Conservation (phyloP, 2,329 filamentous ascomycete species). For the Daldinia sp. region DNA sequence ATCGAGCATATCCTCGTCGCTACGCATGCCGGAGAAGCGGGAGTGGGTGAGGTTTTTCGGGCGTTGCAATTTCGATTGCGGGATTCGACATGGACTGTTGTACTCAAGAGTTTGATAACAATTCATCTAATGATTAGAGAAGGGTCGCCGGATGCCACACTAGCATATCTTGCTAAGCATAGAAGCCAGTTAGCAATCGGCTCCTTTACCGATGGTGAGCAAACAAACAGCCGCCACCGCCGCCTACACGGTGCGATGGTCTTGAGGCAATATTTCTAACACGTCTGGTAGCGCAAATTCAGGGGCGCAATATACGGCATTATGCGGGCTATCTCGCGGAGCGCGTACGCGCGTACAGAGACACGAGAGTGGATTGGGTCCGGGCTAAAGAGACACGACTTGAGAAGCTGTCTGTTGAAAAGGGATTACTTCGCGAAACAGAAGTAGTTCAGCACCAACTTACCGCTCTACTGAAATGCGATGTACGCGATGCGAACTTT, state of each 20-base stretch:
- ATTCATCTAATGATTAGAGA: constrained; percentile 98
- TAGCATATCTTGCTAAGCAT: constrained; percentile 83
- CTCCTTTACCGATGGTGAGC: constrained; percentile 88
- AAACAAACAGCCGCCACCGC: neutral
- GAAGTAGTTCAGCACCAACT: constrained; percentile 91
- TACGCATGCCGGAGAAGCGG: constrained; percentile 92
- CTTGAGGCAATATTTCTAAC: constrained; percentile 35
- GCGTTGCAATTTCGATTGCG: constrained; percentile 86
- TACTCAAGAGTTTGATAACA: constrained; percentile 96
- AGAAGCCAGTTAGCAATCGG: constrained; percentile 86
- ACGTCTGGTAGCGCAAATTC: constrained; percentile 77
- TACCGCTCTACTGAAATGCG: constrained; percentile 83
- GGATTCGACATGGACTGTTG: constrained; percentile 99
- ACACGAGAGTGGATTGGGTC: constrained; percentile 91
- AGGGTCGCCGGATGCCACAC: constrained; percentile 86
- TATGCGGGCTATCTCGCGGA: constrained; percentile 89
- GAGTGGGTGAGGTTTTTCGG: constrained; percentile 94
- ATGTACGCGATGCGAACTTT: constrained; percentile 65
- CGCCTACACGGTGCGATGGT: neutral
- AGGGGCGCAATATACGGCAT: constrained; percentile 91
- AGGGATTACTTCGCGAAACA: constrained; percentile 89
- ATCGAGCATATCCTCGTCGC: constrained; percentile 97
- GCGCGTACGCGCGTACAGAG: constrained; percentile 80
- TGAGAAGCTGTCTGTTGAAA: constrained; percentile 87
- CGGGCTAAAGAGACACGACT: constrained; percentile 81